Conservation (phyloP, 2,329 filamentous ascomycete genomes). For the Aspergillus fructus region DNA sequence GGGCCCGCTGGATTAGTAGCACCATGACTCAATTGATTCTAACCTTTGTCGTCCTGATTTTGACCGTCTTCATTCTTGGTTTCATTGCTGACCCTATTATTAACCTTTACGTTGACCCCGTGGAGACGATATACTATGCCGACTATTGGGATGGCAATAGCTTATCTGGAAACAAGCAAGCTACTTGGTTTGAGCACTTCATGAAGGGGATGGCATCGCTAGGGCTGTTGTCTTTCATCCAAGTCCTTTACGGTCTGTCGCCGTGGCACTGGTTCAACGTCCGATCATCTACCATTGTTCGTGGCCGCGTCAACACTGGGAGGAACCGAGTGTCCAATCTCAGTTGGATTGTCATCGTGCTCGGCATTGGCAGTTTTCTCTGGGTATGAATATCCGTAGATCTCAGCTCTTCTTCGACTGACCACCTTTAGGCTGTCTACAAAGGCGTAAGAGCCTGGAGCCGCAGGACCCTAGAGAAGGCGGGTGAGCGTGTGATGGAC, state of each 20-base stretch:
- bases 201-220: conserved; percentile 86
- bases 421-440: conserved; percentile 66
- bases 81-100: conserved; percentile 93
- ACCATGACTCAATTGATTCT: conserved; percentile 65
- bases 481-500: conserved; percentile 79
- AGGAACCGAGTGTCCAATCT: conserved; percentile 76
- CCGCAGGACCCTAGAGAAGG: conserved; percentile 69
- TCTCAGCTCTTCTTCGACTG: conserved; percentile 7
- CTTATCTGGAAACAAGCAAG: conserved; percentile 46
- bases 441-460: conserved; percentile 75
- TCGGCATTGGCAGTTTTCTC: conserved; percentile 79
- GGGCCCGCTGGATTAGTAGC: conserved; percentile 69
- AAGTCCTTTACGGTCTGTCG: conserved; percentile 71
- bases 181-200: conserved; percentile 79
- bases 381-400: conserved; percentile 53
- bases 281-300: conserved; percentile 59
- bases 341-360: conserved; percentile 73
- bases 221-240: conserved; percentile 80
- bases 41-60: conserved; percentile 69
- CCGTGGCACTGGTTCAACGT: conserved; percentile 78
- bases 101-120: conserved; percentile 79
- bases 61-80: conserved; percentile 77
- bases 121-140: conserved; percentile 59
- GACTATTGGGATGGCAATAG: conserved; percentile 39
- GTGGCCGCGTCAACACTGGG: conserved; percentile 60